Evolutionary conservation across 208 protist genomes (phyloP), one percentile per base, ranked within the genome.

Genomic region (Tritrichomonas musculus): DNA sequence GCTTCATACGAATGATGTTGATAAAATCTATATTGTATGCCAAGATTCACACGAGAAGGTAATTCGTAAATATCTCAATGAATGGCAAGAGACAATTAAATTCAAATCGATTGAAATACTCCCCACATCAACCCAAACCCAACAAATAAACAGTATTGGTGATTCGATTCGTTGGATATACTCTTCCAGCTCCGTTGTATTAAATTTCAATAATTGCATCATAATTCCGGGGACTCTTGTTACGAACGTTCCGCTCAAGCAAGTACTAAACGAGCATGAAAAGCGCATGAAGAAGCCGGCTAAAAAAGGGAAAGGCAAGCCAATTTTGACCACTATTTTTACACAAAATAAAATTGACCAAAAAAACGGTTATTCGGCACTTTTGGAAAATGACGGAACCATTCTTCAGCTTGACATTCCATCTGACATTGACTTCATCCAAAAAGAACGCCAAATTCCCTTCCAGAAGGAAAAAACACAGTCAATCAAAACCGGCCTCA

Each of bases 11-110:
- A 82, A 82, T 44, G 39, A 41, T 25, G 1, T 82, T 36, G 73
- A 82, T 33, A 82, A 82, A 82, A 82, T 82, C 11, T 82, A 82
- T 50, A 47, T 82, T 36, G 11, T 82, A 33, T 82, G 73, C 41
- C 25, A 36, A 50, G 1, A 33, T 22, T 30, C 4, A 20, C n/a
- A 82, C 25, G 41, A 50, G 8, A n/a, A 47, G 30, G 14, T n/a
- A 47, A 82, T 82, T 33, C 33, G 50, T 25, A 5, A 9, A 36
- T 33, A 53, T 53, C n/a, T n/a, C n/a, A n/a, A n/a, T n/a, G n/a
- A n/a, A n/a, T n/a, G n/a, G n/a, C n/a, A n/a, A n/a, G n/a, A n/a
- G n/a, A n/a, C n/a, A n/a, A n/a, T n/a, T n/a, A n/a, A n/a, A n/a
- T n/a, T n/a, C n/a, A n/a, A n/a, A n/a, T n/a, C n/a, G n/a, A n/a